Evolutionary conservation across 2,329 filamentous ascomycete genomes (phyloP), one percentile per base, ranked within the genome.

Genomic region (Xylaria sp.): DNA sequence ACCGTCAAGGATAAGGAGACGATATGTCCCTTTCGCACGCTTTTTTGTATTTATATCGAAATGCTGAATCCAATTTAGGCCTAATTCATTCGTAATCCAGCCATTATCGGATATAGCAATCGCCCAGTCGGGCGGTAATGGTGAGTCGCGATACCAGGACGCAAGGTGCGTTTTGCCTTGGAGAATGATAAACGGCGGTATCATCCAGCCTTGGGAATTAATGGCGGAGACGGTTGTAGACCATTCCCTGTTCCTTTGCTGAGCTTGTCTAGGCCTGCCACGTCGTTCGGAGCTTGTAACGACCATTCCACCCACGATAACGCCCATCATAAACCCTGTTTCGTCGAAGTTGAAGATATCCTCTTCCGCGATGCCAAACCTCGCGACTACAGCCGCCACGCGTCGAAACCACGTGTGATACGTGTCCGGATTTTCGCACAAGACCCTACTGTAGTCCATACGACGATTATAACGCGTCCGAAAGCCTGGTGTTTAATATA

Each of bases 291-390:
- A 51, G 24, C 51, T 46, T 56, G 59, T 70, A 42, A 71, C 50
- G 40, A 71, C 63, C 42, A 66, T 66, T 7, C 44, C 37, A 11
- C 48, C 43, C 1, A 16, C 48, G 46, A 69, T 70, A 17, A 67
- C 54, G 45, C 67, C 68, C 39, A 72, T 70, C 29, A 63, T 57
- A 63, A 71, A 72, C 45, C 65, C 64, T 29, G 62, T 70, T 54
- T 72, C 56, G 51, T 66, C 51, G 40, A 66, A 67, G 56, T 65
- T 66, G 41, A 64, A 65, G 41, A 62, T 42, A 59, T 66, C 61
- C 7, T 16, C 26, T 11, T 60, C 53, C 9, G 44, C 18, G 50
- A 65, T 63, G 17, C 59, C 54, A 44, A 66, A 65, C 29, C 65
- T 66, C 11, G 56, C 57, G 13, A 46, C 54, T 29, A 52, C 52